phyloP scores from a whole-genome alignment of 2,329 filamentous ascomycete species.

The Teratosphaeria gauchensis region DNA sequence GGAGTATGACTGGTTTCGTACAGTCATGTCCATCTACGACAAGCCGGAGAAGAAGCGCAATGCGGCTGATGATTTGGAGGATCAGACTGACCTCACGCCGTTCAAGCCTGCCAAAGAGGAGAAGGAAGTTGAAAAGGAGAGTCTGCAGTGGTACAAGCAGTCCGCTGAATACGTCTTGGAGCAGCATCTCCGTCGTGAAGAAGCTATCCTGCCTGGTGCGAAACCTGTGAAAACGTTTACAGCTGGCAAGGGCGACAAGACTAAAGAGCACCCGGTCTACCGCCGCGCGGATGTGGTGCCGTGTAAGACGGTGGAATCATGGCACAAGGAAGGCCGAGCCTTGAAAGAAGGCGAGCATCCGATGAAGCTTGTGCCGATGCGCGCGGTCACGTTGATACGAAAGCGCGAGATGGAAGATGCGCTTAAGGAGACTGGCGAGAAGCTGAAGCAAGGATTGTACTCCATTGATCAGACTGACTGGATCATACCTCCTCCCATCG shows the following conservation, averaged over 20 bases:
- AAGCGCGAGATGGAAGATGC: constrained; percentile 83
- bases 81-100: constrained; percentile 64
- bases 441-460: constrained; percentile 79
- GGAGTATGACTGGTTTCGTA: constrained; percentile 80
- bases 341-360: constrained; percentile 62
- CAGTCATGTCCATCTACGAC: constrained; percentile 64
- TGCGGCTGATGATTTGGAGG: constrained; percentile 68
- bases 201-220: constrained; percentile 65
- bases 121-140: constrained; percentile 42
- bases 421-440: constrained; percentile 68
- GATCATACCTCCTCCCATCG: constrained; percentile 79
- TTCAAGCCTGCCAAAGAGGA: constrained; percentile 51
- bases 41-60: constrained; percentile 48
- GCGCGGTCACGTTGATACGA: constrained; percentile 79
- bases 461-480: constrained; percentile 80
- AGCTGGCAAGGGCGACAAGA: constrained; percentile 62
- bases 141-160: constrained; percentile 77
- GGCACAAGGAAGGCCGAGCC: constrained; percentile 90
- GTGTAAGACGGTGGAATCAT: constrained; percentile 88
- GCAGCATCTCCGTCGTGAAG: constrained; percentile 81
- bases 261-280: constrained; percentile 72
- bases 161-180: constrained; percentile 78
- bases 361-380: constrained; percentile 78
- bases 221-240: constrained; percentile 65
- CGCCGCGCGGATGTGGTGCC: constrained; percentile 66